A percentile compares a stretch with the other conserved stretches of the same genome.
Evolutionary conservation across 2,329 filamentous ascomycete species (phyloP).

Genomic region (Diaporthe vexans): DNA sequence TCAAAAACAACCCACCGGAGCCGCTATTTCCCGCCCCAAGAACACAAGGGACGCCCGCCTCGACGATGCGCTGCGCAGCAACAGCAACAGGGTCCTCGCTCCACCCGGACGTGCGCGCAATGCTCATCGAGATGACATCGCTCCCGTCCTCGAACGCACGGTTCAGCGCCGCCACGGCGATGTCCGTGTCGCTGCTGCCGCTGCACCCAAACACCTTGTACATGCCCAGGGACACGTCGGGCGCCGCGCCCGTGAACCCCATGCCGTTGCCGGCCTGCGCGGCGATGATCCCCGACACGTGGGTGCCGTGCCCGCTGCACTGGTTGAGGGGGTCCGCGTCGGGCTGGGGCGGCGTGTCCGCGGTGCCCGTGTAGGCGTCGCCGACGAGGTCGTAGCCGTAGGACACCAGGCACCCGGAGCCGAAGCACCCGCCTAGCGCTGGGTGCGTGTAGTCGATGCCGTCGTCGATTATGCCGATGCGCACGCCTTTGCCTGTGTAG

Average conservation of each 20-base stretch:
- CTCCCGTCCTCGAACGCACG: constrained; percentile 4
- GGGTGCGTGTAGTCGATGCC: constrained; percentile 57
- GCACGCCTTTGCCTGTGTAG: neutral
- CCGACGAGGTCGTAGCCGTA: constrained; percentile 19
- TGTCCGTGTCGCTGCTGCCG: neutral
- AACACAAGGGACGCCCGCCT: constrained; percentile 1
- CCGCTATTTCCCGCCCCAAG: neutral
- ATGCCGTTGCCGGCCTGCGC: neutral
- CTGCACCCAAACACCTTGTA: constrained; percentile 4
- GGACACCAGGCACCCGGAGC: constrained; percentile 37
- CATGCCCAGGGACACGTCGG: constrained; percentile 1
- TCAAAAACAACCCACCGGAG: constrained; percentile 2
- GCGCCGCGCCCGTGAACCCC: constrained; percentile 10
- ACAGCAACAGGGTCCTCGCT: constrained; percentile 11
- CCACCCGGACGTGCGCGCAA: constrained; percentile 6
- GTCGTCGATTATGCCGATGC: constrained; percentile 48
- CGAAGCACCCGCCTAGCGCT: constrained; percentile 57
- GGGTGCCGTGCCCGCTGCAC: neutral
- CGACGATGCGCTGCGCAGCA: neutral
- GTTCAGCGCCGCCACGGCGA: constrained; percentile 5
- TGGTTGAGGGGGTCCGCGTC: neutral
- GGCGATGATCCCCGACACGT: neutral
- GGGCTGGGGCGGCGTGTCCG: neutral
- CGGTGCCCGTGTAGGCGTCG: neutral
- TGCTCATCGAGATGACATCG: constrained; percentile 9